Evolutionary conservation across 768 basidiomycete genomes (phyloP).

Genomic region (Rhodotorula sphaerocarpa): DNA sequence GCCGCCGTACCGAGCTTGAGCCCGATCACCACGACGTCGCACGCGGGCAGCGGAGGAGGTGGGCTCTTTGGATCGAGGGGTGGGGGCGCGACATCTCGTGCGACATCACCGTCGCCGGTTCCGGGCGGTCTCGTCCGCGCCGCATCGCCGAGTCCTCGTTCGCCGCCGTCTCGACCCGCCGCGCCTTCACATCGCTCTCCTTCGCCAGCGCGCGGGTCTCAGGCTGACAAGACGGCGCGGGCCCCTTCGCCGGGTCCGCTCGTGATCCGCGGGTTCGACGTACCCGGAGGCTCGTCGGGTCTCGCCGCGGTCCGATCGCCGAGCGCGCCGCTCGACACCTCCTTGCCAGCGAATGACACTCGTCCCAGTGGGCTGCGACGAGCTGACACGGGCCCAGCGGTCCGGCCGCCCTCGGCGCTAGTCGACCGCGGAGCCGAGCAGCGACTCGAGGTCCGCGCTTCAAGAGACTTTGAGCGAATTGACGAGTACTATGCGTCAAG

Average conservation of each 20-base stretch:
- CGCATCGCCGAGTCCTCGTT: background rate
- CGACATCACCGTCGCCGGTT: background rate
- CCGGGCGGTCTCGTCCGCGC: background rate
- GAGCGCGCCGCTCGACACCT: background rate
- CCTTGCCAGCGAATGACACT: too few species aligned
- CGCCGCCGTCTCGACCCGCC: background rate
- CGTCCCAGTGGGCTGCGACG: too few species aligned
- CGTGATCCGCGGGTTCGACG: background rate
- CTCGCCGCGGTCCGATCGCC: background rate
- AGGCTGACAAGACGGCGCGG: too few species aligned
- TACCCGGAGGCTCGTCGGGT: background rate
- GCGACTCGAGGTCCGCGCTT: slow-evolving; percentile 12
- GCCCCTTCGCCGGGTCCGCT: background rate
- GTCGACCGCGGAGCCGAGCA: slow-evolving; percentile 4
- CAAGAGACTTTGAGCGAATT: slow-evolving; percentile 13
- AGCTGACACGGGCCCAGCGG: background rate
- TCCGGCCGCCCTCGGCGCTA: background rate
- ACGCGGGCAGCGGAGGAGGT: background rate
- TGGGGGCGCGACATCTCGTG: too few species aligned
- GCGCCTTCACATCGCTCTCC: too few species aligned
- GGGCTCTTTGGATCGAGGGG: too few species aligned
- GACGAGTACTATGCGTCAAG: slow-evolving; percentile 9
- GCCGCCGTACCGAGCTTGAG: background rate
- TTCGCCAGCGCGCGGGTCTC: background rate
- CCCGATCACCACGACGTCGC: background rate